These are phyloP conservation scores for Lichtheimia ornata DNA, from an alignment of 371 early-diverging fungal species.

Conservation along the genomic window DNA sequence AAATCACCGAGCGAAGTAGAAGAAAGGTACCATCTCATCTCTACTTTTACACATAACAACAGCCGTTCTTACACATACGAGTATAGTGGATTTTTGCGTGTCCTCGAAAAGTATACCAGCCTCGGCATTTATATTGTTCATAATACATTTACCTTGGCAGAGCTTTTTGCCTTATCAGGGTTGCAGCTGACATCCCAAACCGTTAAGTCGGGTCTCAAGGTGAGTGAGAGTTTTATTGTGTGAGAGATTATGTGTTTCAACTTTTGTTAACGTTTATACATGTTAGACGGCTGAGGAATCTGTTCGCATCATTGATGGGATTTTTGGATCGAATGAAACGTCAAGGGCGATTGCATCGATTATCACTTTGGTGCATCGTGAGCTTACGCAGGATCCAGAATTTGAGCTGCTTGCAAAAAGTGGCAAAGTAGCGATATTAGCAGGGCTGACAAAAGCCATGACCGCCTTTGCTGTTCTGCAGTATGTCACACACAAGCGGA, in stretches of 20 bases:
- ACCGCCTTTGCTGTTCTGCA: conserved; percentile 87
- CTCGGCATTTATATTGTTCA: conserved; percentile 72
- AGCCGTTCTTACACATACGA: background rate
- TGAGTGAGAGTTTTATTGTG: conserved; percentile 20
- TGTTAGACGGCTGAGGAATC: conserved; percentile 83
- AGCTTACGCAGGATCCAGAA: conserved; percentile 71
- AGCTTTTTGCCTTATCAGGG: conserved; percentile 77
- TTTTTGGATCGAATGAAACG: conserved; percentile 92
- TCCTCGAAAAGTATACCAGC: conserved; percentile 71
- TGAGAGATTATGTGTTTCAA: background rate
- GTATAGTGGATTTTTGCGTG: conserved; percentile 52
- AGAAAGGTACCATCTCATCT: conserved; percentile 11
- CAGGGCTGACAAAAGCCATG: conserved; percentile 78
- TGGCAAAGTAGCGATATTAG: conserved; percentile 71
- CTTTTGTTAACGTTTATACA: background rate
- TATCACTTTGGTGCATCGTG: conserved; percentile 75
- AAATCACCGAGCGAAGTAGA: conserved; percentile 8
- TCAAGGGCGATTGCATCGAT: conserved; percentile 85
- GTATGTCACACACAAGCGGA: conserved; percentile 70
- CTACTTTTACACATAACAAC: background rate
- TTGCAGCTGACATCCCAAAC: conserved; percentile 77
- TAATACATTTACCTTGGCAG: conserved; percentile 75
- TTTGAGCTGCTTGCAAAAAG: conserved; percentile 56
- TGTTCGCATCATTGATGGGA: conserved; percentile 85
- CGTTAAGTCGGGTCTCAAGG: conserved; percentile 70